Percentiles rank a stretch among this genome's conserved stretches.
Evolutionary conservation across 2,329 filamentous ascomycete species (phyloP).

Genomic region (Penicillium verrucosum): DNA sequence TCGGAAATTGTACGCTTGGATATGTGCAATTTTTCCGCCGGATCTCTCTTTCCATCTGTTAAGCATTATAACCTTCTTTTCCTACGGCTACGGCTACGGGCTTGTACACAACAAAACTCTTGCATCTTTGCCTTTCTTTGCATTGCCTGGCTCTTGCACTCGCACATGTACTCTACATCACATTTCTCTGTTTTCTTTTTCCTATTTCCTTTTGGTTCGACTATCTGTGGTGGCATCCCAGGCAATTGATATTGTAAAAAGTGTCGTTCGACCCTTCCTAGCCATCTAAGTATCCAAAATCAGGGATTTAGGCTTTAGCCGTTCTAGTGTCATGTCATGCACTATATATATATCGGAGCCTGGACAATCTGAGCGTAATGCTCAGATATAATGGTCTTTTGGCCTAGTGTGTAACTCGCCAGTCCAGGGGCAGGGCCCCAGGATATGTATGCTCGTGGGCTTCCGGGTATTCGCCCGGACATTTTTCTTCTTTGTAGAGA

Average conservation of each 20-base stretch:
- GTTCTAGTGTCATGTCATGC: no score
- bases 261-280: no score
- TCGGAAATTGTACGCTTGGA: not conserved
- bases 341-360: no score
- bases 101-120: not conserved
- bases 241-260: not conserved
- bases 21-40: not conserved
- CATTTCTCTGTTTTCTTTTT: not conserved
- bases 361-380: no score
- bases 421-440: no score
- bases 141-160: not conserved
- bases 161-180: not conserved
- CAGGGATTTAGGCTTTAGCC: no score
- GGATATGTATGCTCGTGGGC: no score
- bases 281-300: not conserved
- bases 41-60: not conserved
- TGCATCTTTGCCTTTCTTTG: not conserved
- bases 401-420: no score
- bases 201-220: not conserved
- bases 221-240: not conserved
- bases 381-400: no score
- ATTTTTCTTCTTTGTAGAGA: no score
- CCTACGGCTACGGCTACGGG: not conserved
- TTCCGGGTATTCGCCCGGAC: no score
- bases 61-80: not conserved